Evolutionary conservation across 2,329 filamentous ascomycete genomes (phyloP).

Genomic region (Microdochium trichocladiopsis): DNA sequence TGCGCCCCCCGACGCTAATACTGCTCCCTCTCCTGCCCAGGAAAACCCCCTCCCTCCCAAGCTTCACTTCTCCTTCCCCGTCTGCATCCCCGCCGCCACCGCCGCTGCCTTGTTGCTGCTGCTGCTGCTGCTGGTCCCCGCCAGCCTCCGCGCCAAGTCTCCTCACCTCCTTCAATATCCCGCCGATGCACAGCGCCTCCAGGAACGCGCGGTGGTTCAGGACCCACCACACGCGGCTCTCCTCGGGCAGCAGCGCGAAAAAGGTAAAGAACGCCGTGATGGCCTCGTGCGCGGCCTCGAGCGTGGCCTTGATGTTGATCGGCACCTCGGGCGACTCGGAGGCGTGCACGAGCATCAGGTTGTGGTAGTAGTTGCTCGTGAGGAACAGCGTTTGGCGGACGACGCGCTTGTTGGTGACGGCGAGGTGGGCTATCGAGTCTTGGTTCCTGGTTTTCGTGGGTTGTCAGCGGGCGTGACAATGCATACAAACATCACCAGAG

Average conservation of each 20-base stretch:
- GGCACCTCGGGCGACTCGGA: constrained; percentile 59
- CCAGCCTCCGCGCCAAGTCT: constrained; percentile 10
- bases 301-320: constrained; percentile 59
- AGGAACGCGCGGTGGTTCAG: constrained; percentile 77
- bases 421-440: constrained; percentile 49
- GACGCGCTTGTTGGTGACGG: constrained; percentile 54
- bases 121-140: constrained; percentile 30
- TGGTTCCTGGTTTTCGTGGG: constrained; percentile 36
- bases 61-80: not conserved
- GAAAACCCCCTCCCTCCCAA: not conserved
- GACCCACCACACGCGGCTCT: constrained; percentile 78
- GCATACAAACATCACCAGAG: too few species aligned
- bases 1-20: not conserved
- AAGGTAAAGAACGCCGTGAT: constrained; percentile 70
- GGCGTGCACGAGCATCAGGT: constrained; percentile 71
- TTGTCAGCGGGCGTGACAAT: too few species aligned
- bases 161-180: constrained; percentile 45
- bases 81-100: constrained; percentile 24
- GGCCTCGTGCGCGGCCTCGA: constrained; percentile 71
- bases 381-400: constrained; percentile 71
- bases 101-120: too few species aligned
- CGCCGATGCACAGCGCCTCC: constrained; percentile 64
- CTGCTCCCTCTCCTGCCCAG: not conserved
- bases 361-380: constrained; percentile 78
- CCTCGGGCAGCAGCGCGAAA: constrained; percentile 59